Evolutionary conservation across 306 rosid genomes (phyloP).

Genomic region (Acacia acuminata): DNA sequence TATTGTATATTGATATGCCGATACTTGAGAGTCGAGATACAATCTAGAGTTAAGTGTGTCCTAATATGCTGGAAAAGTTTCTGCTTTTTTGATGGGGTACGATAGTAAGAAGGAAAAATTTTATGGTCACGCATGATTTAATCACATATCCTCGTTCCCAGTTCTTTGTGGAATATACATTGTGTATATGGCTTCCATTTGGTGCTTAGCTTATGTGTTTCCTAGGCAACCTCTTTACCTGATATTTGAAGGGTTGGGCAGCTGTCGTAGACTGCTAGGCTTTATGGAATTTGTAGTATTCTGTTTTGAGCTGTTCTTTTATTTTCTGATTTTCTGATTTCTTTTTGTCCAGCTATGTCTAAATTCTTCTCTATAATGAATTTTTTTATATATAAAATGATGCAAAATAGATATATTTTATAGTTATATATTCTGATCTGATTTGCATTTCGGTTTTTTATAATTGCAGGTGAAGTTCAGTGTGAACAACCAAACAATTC

Average conservation of each 20-base stretch:
- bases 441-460: constrained; percentile 13
- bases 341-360: neutral
- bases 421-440: constrained; percentile 15
- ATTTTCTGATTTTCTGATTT: neutral
- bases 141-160: neutral
- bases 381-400: neutral
- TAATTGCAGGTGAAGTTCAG: constrained; percentile 80
- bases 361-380: neutral
- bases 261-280: neutral
- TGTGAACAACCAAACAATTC: constrained; percentile 95
- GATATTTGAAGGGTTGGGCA: neutral
- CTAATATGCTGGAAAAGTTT: neutral
- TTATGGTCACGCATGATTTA: neutral
- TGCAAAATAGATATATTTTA: constrained; percentile 3
- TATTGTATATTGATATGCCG: neutral
- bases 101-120: neutral
- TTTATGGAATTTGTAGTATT: neutral
- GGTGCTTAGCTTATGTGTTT: neutral
- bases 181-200: neutral
- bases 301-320: neutral
- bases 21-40: neutral
- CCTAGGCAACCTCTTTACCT: neutral
- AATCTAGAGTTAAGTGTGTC: neutral
- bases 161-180: neutral
- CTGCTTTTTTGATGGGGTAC: neutral